These are phyloP conservation scores for Collybiopsis luxurians DNA, from an alignment of 768 basidiomycete genomes.

Conservation along the genomic window DNA sequence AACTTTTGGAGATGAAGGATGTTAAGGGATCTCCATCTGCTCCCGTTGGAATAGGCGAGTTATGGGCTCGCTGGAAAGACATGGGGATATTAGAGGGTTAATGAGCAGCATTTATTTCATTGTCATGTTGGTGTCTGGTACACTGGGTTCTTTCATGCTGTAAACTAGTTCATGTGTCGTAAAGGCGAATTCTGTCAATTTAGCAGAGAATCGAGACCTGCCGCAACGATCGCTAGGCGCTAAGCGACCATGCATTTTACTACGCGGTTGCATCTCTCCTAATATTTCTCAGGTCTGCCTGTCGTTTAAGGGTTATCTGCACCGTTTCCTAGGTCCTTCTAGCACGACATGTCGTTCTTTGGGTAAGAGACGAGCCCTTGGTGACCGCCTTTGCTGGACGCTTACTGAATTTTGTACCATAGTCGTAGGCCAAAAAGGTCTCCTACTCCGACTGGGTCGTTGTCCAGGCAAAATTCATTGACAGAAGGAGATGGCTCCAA, in stretches of 20 bases:
- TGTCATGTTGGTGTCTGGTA: neutral
- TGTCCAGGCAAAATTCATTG: constrained; percentile 27
- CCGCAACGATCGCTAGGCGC: too few species aligned
- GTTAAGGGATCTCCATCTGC: constrained; percentile 66
- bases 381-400: neutral
- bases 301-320: too few species aligned
- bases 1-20: constrained; percentile 88
- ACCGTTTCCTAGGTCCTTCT: too few species aligned
- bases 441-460: constrained; percentile 28
- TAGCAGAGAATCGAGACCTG: too few species aligned
- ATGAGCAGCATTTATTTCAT: neutral
- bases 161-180: too few species aligned
- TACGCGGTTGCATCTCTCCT: constrained; percentile 5
- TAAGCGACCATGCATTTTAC: neutral
- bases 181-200: too few species aligned
- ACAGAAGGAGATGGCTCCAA: constrained; percentile 28
- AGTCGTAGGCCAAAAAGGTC: constrained; percentile 32
- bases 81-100: constrained; percentile 75
- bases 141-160: too few species aligned
- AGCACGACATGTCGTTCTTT: constrained; percentile 31
- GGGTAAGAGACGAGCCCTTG: constrained; percentile 22
- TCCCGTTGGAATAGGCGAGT: constrained; percentile 68
- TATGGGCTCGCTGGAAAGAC: constrained; percentile 90
- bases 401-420: neutral
- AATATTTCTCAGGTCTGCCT: too few species aligned